These are phyloP conservation scores for Blastobotrys indianensis DNA, from an alignment of 1,139 yeast genomes.

Conservation along the genomic window DNA sequence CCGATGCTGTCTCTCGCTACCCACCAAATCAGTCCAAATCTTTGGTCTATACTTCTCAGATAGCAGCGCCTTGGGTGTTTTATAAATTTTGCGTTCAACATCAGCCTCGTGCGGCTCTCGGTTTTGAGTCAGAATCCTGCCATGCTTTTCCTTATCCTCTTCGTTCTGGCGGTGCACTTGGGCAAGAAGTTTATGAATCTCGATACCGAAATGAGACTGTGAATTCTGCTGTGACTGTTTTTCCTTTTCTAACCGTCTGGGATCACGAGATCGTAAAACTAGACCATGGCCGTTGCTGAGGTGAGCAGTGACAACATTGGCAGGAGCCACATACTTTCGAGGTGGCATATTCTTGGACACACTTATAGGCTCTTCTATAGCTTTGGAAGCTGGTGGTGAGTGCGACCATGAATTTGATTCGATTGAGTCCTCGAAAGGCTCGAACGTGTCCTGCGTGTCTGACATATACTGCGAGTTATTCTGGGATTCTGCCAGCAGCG, in stretches of 20 bases:
- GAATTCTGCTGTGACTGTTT: conserved; percentile 11
- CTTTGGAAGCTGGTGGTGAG: too few relatives aligned
- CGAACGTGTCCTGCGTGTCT: too few relatives aligned
- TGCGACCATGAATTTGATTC: too few relatives aligned
- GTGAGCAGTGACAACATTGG: conserved; percentile 4
- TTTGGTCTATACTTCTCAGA: conserved; percentile 83
- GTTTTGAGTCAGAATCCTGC: neutral
- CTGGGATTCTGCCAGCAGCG: too few relatives aligned
- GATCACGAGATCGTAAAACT: conserved; percentile 2
- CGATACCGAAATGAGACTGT: conserved; percentile 26
- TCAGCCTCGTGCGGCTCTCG: conserved; percentile 1
- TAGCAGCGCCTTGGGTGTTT: conserved; percentile 27
- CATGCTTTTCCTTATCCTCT: neutral
- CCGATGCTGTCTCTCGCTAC: conserved; percentile 77
- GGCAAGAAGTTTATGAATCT: conserved; percentile 27
- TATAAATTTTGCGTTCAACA: neutral
- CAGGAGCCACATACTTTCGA: too few relatives aligned
- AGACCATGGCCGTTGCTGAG: conserved; percentile 1
- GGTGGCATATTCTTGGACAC: too few relatives aligned
- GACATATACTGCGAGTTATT: too few relatives aligned
- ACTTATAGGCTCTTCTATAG: too few relatives aligned
- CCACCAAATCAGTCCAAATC: conserved; percentile 64
- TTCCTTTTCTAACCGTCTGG: conserved; percentile 5
- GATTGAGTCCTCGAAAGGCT: too few relatives aligned
- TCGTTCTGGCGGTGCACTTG: conserved; percentile 13